Evolutionary conservation across 306 rosid genomes (phyloP).

Genomic region (Corylus heterophylla): DNA sequence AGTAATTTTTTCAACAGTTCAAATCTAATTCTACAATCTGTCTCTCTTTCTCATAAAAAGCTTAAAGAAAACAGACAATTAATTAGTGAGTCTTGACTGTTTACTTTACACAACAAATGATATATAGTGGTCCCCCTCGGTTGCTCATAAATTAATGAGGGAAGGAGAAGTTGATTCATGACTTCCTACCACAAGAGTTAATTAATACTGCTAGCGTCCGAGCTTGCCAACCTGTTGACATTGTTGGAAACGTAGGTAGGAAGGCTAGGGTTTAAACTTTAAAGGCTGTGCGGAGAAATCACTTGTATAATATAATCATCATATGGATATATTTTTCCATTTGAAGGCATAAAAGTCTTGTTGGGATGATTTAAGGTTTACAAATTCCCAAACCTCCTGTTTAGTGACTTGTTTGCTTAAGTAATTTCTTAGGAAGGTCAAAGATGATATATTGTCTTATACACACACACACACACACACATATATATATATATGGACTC

Average conservation of each 20-base stretch:
- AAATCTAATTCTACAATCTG: no score
- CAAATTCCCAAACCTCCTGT: constrained; percentile 15
- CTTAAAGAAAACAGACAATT: not conserved
- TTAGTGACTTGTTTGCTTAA: constrained; percentile 23
- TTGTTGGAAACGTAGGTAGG: not conserved
- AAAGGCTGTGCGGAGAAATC: not conserved
- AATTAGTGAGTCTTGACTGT: not conserved
- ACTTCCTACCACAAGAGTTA: no score
- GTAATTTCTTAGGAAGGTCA: constrained; percentile 13
- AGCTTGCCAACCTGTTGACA: not conserved
- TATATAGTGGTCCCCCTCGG: not conserved
- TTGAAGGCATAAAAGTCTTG: not conserved
- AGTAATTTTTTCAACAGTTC: no score
- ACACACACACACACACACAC: no score
- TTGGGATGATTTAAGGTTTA: not conserved
- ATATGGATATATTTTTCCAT: not conserved
- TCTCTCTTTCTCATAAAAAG: not conserved
- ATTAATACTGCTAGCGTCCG: no score
- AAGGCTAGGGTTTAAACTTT: not conserved
- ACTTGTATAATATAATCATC: not conserved
- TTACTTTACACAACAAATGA: not conserved
- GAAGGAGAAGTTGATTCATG: no score
- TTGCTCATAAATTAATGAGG: not conserved
- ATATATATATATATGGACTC: not conserved
- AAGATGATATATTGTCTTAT: constrained; percentile 7